phyloP scores from a whole-genome alignment of 2,329 filamentous ascomycete genomes.

The Trichoderma citrinoviride region DNA sequence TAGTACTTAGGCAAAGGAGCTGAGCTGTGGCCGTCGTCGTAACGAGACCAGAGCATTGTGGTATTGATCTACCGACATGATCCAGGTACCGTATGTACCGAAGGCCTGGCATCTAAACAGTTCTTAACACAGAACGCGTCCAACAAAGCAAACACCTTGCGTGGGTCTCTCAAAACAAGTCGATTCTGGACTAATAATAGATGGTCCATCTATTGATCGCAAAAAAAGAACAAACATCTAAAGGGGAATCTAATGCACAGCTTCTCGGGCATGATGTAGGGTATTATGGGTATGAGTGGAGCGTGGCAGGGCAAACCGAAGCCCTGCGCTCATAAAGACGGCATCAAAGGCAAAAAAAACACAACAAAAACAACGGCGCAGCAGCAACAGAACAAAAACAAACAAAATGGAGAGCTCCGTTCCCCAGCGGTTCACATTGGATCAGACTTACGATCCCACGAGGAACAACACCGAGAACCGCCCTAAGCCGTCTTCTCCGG shows the following conservation, averaged over 20 bases:
- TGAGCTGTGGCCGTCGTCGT: no score
- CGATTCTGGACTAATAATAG: neutral
- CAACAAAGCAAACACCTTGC: neutral
- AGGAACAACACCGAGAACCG: neutral
- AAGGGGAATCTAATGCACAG: neutral
- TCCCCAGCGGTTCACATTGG: neutral
- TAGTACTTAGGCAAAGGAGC: no score
- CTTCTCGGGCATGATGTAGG: neutral
- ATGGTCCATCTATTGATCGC: neutral
- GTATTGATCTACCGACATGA: no score
- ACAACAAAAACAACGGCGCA: neutral
- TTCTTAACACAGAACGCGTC: neutral
- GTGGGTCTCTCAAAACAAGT: neutral
- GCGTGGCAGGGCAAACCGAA: neutral
- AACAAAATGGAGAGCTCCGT: neutral
- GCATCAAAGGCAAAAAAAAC: neutral
- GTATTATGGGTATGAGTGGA: slow-evolving; percentile 2
- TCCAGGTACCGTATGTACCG: no score
- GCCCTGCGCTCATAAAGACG: neutral
- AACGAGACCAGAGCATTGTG: no score
- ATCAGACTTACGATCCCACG: neutral
- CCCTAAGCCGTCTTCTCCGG: neutral
- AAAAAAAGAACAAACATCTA: neutral
- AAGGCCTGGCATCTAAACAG: neutral
- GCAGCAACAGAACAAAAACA: neutral